Percentiles rank a stretch among this genome's conserved stretches.
Conservation (phyloP, 2,329 filamentous ascomycete genomes). For the Aspergillus quadrilineatus region DNA sequence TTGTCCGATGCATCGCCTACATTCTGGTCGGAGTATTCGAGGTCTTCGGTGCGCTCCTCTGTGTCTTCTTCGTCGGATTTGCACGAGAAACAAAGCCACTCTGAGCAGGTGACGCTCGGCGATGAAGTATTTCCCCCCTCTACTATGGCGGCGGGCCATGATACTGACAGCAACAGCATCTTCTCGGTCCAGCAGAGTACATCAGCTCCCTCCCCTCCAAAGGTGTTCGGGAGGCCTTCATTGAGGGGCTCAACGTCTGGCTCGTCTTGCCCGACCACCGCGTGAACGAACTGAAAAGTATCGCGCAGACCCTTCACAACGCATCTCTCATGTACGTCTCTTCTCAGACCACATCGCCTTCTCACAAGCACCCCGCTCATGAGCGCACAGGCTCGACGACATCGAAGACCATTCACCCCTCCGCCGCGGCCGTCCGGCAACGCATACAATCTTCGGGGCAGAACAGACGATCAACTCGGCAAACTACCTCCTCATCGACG, state of each 20-base stretch:
- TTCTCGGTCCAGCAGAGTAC: conserved; percentile 23
- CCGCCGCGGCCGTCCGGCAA: conserved; percentile 75
- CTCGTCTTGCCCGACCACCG: conserved; percentile 33
- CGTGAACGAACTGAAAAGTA: conserved; percentile 34
- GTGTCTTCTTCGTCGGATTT: background rate
- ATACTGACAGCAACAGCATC: background rate
- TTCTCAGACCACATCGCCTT: background rate
- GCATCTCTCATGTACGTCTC: conserved; percentile 38
- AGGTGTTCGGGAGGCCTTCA: conserved; percentile 37
- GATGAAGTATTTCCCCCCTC: background rate
- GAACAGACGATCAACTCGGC: conserved; percentile 88
- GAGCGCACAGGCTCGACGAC: conserved; percentile 47
- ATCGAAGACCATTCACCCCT: conserved; percentile 79
- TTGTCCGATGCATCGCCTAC: background rate
- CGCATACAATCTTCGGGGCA: conserved; percentile 79
- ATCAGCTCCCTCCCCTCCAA: conserved; percentile 31
- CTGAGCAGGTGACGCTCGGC: background rate
- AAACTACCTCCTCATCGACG: conserved; percentile 85
- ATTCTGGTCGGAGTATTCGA: background rate
- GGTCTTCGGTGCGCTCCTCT: conserved; percentile 1
- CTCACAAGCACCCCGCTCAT: background rate
- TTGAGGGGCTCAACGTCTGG: conserved; percentile 42
- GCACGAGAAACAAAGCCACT: background rate
- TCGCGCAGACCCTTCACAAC: conserved; percentile 40
- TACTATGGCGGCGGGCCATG: background rate